Evolutionary conservation across 2,329 filamentous ascomycete genomes (phyloP).

Genomic region (Thelonectria olida): DNA sequence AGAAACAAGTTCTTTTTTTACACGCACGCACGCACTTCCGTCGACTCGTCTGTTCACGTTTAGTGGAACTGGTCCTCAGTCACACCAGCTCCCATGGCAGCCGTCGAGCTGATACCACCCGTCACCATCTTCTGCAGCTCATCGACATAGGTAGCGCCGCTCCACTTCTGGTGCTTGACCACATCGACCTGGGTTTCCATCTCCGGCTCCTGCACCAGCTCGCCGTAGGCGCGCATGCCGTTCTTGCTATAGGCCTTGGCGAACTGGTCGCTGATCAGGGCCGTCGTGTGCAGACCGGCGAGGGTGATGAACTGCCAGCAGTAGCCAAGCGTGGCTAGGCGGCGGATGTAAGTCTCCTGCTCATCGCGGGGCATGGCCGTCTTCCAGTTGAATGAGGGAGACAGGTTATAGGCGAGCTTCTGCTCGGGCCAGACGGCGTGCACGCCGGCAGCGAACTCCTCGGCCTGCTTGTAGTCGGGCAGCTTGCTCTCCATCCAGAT

Average conservation of each 20-base stretch:
- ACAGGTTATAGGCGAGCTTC: slow-evolving; percentile 99
- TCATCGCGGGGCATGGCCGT: slow-evolving; percentile 89
- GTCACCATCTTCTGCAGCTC: slow-evolving; percentile 97
- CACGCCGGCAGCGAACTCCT: slow-evolving; percentile 92
- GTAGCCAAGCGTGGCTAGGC: slow-evolving; percentile 88
- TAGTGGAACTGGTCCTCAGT: slow-evolving; percentile 91
- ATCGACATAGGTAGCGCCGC: slow-evolving; percentile 92
- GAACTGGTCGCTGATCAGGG: slow-evolving; percentile 90
- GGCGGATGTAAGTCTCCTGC: slow-evolving; percentile 96
- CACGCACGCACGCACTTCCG: background rate
- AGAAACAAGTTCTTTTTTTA: slow-evolving; percentile 21
- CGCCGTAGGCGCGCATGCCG: slow-evolving; percentile 96
- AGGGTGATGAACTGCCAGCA: slow-evolving; percentile 99
- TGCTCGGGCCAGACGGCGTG: slow-evolving; percentile 96
- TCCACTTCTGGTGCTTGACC: slow-evolving; percentile 99
- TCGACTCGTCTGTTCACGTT: background rate
- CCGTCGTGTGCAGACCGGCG: slow-evolving; percentile 93
- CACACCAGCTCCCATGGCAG: slow-evolving; percentile 96
- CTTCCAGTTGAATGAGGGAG: slow-evolving; percentile 99
- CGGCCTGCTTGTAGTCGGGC: slow-evolving; percentile 88
- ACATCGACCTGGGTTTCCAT: slow-evolving; percentile 92
- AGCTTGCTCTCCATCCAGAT: slow-evolving; percentile 99
- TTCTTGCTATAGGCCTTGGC: slow-evolving; percentile 80
- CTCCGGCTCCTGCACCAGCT: slow-evolving; percentile 97
- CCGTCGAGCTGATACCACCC: slow-evolving; percentile 89